These are phyloP conservation scores for Vigna radiata DNA, from an alignment of 306 rosid species.

Conservation along the genomic window DNA sequence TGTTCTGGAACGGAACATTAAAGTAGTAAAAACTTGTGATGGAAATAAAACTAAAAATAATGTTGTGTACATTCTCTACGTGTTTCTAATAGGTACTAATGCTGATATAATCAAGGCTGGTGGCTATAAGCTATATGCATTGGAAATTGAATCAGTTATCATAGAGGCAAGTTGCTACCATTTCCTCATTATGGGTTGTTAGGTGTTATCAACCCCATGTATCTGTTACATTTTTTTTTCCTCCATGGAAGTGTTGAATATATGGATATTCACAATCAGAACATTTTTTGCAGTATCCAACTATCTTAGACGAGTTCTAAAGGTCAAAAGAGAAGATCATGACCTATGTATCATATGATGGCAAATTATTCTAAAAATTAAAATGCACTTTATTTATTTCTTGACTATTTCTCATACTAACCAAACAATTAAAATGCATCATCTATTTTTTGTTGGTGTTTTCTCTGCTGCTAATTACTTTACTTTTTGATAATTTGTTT, in stretches of 20 bases:
- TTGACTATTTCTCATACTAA: neutral
- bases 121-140: constrained; percentile 87
- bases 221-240: neutral
- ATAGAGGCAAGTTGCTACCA: constrained; percentile 63
- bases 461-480: neutral
- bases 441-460: neutral
- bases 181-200: constrained; percentile 17
- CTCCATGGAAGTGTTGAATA: neutral
- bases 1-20: too few relatives aligned
- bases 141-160: constrained; percentile 88
- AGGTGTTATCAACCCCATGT: neutral
- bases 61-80: constrained; percentile 11
- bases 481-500: constrained; percentile 19
- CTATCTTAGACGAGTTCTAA: constrained; percentile 43
- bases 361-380: neutral
- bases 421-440: neutral
- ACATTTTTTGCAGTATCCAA: constrained; percentile 68
- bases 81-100: constrained; percentile 70
- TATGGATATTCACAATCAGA: constrained; percentile 26
- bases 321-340: neutral
- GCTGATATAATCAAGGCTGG: constrained; percentile 96
- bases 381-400: neutral
- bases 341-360: neutral
- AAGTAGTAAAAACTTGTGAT: too few relatives aligned
- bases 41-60: too few relatives aligned